Conservation (phyloP, 192 early-diverging fungal species). For the Backusella mclennaniae region DNA sequence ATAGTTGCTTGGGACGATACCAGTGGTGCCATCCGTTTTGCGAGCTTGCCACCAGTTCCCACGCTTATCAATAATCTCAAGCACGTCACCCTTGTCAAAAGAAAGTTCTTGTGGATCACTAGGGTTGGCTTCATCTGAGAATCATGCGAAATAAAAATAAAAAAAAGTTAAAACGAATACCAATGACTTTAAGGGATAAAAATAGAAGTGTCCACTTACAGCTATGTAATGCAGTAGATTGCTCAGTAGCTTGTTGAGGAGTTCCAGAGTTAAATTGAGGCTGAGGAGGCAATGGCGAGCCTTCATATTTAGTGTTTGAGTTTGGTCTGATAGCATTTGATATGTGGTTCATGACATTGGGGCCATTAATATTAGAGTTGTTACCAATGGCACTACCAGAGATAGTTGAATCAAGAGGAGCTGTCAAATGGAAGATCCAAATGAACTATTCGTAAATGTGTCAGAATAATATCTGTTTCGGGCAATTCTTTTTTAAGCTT, state of each 20-base stretch:
- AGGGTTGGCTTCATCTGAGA: constrained; percentile 76
- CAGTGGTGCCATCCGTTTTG: constrained; percentile 71
- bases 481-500: not conserved
- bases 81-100: constrained; percentile 80
- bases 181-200: not conserved
- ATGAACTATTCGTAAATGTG: constrained; percentile 41
- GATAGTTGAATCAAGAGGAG: constrained; percentile 53
- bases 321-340: not conserved
- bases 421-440: constrained; percentile 66
- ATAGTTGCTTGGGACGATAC: constrained; percentile 93
- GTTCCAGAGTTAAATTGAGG: not conserved
- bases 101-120: constrained; percentile 91
- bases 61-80: constrained; percentile 87
- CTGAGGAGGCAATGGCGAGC: not conserved
- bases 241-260: not conserved
- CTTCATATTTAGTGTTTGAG: not conserved
- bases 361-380: not conserved
- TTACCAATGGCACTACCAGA: not conserved
- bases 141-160: not conserved
- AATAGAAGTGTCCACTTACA: not conserved
- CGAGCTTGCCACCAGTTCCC: constrained; percentile 98
- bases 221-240: not conserved
- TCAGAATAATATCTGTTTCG: not conserved
- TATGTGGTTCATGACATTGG: not conserved
- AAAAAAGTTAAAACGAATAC: not conserved